Percentiles rank a stretch among this genome's conserved stretches.
Conservation (phyloP, 805 yeast species). For the Teunomyces atbi region DNA sequence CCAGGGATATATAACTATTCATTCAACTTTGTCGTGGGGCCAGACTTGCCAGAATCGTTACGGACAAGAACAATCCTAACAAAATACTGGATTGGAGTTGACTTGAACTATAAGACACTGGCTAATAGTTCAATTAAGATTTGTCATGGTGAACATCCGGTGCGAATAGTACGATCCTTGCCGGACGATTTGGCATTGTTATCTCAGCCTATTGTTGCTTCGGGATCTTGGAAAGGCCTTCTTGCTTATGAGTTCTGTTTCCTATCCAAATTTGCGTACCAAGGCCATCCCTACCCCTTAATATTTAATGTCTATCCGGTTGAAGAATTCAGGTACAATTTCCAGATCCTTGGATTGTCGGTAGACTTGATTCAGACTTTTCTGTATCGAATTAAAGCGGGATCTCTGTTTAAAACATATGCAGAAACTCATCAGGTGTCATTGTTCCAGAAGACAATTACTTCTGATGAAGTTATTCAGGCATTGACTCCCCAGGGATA, state of each 20-base stretch:
- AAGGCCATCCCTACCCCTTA: constrained; percentile 3
- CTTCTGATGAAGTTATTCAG: not conserved
- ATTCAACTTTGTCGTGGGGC: constrained; percentile 12
- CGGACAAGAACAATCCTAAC: not conserved
- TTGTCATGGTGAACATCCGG: not conserved
- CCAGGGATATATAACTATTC: constrained; percentile 14
- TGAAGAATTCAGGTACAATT: not conserved
- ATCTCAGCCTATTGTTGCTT: constrained; percentile 11
- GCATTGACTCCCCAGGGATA: constrained; percentile 1
- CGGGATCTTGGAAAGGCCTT: constrained; percentile 18
- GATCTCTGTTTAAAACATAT: not conserved
- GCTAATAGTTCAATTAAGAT: not conserved
- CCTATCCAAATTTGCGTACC: constrained; percentile 15
- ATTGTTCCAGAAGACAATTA: not conserved
- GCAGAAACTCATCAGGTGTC: not conserved
- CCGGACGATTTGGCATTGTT: not conserved
- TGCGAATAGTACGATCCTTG: not conserved
- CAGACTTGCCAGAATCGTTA: constrained; percentile 12
- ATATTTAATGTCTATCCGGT: not conserved
- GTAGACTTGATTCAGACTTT: not conserved
- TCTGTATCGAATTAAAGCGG: not conserved
- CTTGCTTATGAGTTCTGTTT: constrained; percentile 15
- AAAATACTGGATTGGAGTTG: constrained; percentile 2
- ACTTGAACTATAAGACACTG: not conserved
- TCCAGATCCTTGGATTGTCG: not conserved